Evolutionary conservation across 345 rosid species (phyloP).

Genomic region (Eucalyptus curtisii): DNA sequence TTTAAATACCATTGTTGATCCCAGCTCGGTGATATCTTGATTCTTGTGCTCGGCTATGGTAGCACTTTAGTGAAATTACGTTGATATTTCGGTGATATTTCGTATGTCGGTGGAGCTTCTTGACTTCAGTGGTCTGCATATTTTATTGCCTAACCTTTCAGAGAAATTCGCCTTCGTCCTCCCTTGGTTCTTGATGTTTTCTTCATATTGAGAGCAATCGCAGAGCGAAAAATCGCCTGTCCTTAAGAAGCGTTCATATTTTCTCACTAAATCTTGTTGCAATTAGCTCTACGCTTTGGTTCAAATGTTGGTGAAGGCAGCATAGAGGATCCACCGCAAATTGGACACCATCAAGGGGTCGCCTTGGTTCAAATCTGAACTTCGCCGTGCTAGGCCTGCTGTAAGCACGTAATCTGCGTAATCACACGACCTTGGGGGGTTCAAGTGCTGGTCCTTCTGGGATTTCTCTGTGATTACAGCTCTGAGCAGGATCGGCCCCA

Average conservation of each 20-base stretch:
- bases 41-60: not conserved
- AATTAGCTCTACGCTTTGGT: not conserved
- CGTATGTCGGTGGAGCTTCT: not conserved
- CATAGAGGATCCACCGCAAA: not conserved
- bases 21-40: not conserved
- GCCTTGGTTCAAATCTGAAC: too few species aligned
- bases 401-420: too few species aligned
- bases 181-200: not conserved
- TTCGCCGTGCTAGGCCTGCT: too few species aligned
- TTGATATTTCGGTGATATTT: too few species aligned
- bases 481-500: too few species aligned
- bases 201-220: not conserved
- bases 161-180: not conserved
- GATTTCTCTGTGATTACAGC: too few species aligned
- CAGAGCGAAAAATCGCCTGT: not conserved
- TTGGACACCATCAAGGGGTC: not conserved
- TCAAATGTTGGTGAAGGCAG: not conserved
- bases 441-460: too few species aligned
- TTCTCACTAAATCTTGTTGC: not conserved
- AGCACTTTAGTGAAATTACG: not conserved
- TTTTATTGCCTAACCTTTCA: not conserved
- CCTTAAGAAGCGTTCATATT: not conserved
- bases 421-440: too few species aligned
- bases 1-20: not conserved
- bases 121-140: not conserved